These are phyloP conservation scores for Phycomyces nitens DNA, from an alignment of 192 early-diverging fungal genomes.

Conservation along the genomic window DNA sequence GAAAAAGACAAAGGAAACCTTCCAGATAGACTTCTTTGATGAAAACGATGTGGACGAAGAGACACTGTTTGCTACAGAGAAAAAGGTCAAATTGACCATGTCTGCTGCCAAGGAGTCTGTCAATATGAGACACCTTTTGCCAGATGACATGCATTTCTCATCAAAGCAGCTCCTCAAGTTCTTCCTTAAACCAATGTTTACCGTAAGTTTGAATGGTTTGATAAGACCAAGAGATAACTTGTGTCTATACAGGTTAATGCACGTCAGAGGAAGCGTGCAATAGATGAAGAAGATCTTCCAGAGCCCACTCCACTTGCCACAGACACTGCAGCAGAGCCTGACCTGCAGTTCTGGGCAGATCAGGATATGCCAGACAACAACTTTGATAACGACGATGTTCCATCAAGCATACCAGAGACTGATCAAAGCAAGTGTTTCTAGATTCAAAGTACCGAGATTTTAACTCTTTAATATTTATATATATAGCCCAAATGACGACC, in stretches of 20 bases:
- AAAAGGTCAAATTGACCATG: slow-evolving; percentile 44
- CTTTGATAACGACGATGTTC: slow-evolving; percentile 25
- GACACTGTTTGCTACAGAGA: slow-evolving; percentile 65
- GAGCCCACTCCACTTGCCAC: not conserved
- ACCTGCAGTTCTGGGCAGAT: slow-evolving; percentile 45
- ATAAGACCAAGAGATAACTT: no score
- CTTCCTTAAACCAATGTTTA: slow-evolving; percentile 47
- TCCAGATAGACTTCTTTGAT: slow-evolving; percentile 22
- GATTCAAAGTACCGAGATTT: no score
- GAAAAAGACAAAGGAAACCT: slow-evolving; percentile 13
- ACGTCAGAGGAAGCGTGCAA: not conserved
- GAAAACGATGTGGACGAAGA: slow-evolving; percentile 56
- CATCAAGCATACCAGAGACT: slow-evolving; percentile 23
- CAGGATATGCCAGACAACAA: slow-evolving; percentile 23
- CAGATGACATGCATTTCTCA: slow-evolving; percentile 75
- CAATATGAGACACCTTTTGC: slow-evolving; percentile 58
- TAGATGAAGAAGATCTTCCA: not conserved
- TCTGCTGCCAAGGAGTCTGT: slow-evolving; percentile 39
- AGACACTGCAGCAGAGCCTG: slow-evolving; percentile 28
- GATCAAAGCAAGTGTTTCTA: slow-evolving; percentile 20
- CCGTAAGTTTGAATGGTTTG: slow-evolving; percentile 33
- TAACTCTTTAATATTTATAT: not conserved
- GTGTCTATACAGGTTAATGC: not conserved
- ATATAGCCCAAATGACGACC: slow-evolving; percentile 9
- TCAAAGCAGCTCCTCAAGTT: slow-evolving; percentile 51